phyloP scores from a whole-genome alignment of 2,329 filamentous ascomycete genomes.

The Xylariaceae sp. region DNA sequence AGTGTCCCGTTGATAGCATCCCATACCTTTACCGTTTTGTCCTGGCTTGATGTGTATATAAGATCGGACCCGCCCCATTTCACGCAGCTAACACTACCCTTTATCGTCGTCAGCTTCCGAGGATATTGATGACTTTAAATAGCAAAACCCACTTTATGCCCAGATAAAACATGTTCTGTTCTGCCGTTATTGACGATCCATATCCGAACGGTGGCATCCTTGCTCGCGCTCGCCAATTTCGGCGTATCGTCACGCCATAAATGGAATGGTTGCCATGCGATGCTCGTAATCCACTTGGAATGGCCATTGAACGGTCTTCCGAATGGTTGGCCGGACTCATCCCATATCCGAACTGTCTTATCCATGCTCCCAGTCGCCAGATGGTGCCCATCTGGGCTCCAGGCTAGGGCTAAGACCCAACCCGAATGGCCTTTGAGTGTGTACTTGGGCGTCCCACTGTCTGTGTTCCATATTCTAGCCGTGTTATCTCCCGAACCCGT shows the following conservation, averaged over 20 bases:
- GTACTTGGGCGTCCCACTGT: slow-evolving; percentile 85
- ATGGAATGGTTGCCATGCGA: slow-evolving; percentile 95
- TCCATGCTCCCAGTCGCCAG: slow-evolving; percentile 94
- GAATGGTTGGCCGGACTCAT: slow-evolving; percentile 75
- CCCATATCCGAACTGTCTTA: slow-evolving; percentile 87
- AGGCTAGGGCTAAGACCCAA: slow-evolving; percentile 87
- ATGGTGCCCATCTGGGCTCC: slow-evolving; percentile 79
- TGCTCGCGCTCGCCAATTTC: slow-evolving; percentile 82
- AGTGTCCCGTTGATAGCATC: slow-evolving; percentile 77
- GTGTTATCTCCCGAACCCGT: slow-evolving; percentile 92
- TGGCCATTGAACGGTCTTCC: slow-evolving; percentile 81
- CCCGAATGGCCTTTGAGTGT: slow-evolving; percentile 86
- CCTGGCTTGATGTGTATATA: slow-evolving; percentile 84
- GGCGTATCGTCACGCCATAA: slow-evolving; percentile 73
- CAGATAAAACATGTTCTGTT: slow-evolving; percentile 80
- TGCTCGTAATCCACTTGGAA: slow-evolving; percentile 82
- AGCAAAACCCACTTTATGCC: slow-evolving; percentile 61
- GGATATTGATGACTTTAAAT: neutral
- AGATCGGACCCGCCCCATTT: slow-evolving; percentile 90
- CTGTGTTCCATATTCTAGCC: slow-evolving; percentile 90
- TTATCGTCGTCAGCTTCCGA: slow-evolving; percentile 9
- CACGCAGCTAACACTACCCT: slow-evolving; percentile 85
- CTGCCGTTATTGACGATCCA: slow-evolving; percentile 81
- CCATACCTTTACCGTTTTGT: slow-evolving; percentile 93
- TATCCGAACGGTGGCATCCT: slow-evolving; percentile 84